Conservation (phyloP, 75 land plant species). For the Pinus albicaulis region DNA sequence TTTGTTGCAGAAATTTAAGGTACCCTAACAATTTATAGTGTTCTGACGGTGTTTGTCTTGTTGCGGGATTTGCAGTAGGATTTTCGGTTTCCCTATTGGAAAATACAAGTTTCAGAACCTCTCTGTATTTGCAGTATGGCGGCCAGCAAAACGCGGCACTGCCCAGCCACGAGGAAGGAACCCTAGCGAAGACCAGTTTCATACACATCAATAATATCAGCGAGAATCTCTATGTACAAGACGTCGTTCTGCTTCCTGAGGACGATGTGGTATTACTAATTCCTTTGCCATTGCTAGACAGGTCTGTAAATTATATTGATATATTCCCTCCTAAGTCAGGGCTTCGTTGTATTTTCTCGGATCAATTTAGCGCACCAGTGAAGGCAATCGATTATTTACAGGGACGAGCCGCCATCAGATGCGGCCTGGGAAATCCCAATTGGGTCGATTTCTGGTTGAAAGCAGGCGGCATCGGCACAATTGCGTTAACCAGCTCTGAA, state of each 20-base stretch:
- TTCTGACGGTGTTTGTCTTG: neutral
- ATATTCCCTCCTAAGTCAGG: neutral
- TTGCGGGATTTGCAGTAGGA: neutral
- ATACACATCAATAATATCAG: too few species aligned
- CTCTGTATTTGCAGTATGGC: neutral
- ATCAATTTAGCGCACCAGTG: conserved; percentile 18
- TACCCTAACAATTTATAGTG: too few species aligned
- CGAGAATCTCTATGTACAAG: conserved; percentile 5
- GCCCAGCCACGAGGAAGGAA: neutral
- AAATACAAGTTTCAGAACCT: neutral
- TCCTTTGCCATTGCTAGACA: neutral
- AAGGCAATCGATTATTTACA: conserved; percentile 25
- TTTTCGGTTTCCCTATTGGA: neutral
- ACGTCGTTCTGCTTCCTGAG: conserved; percentile 41
- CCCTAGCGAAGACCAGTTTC: neutral
- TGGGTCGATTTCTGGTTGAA: neutral
- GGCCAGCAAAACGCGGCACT: neutral
- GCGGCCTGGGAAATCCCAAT: conserved; percentile 1
- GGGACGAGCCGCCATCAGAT: conserved; percentile 12
- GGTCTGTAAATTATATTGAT: neutral
- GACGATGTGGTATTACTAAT: conserved; percentile 32
- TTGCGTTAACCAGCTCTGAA: neutral
- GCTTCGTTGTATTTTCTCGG: conserved; percentile 19
- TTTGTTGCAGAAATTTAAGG: too few species aligned
- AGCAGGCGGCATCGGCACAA: neutral